phyloP scores from a whole-genome alignment of 495 filamentous ascomycete genomes.

The Aspergillus coremiiformis region DNA sequence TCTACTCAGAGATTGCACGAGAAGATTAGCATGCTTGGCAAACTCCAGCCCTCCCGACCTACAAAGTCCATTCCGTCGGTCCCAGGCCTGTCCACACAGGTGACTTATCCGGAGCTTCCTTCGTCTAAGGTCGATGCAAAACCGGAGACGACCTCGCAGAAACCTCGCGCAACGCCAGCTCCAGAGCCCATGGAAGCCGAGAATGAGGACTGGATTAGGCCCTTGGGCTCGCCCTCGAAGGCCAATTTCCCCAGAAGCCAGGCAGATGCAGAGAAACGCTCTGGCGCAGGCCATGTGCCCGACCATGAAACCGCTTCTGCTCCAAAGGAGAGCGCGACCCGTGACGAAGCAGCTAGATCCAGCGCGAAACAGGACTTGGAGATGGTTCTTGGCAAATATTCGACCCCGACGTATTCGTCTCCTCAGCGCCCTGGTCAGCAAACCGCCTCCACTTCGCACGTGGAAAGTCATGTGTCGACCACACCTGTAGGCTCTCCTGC shows the following conservation, averaged over 20 bases:
- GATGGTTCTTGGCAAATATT: constrained; percentile 36
- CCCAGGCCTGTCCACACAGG: constrained; percentile 30
- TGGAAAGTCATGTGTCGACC: constrained; percentile 42
- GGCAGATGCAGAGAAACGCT: constrained; percentile 50
- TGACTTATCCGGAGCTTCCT: constrained; percentile 51
- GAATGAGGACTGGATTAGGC: constrained; percentile 81
- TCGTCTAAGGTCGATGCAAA: constrained; percentile 32
- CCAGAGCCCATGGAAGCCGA: constrained; percentile 42
- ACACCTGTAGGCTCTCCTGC: constrained; percentile 67
- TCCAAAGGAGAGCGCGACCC: neutral
- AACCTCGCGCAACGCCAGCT: constrained; percentile 19
- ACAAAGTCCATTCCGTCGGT: constrained; percentile 63
- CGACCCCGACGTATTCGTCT: constrained; percentile 38
- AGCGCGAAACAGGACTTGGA: constrained; percentile 14
- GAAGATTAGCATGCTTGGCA: constrained; percentile 86
- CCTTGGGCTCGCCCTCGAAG: constrained; percentile 41
- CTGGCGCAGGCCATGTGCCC: constrained; percentile 7
- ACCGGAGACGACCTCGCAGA: constrained; percentile 18
- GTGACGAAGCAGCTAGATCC: neutral
- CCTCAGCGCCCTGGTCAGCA: constrained; percentile 45
- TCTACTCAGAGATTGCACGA: constrained; percentile 88
- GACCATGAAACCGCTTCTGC: constrained; percentile 7
- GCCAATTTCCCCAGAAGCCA: constrained; percentile 49
- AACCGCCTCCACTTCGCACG: constrained; percentile 61
- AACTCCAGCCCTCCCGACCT: constrained; percentile 60